Evolutionary conservation across 345 rosid genomes (phyloP).

Genomic region (Pugionium cornutum): DNA sequence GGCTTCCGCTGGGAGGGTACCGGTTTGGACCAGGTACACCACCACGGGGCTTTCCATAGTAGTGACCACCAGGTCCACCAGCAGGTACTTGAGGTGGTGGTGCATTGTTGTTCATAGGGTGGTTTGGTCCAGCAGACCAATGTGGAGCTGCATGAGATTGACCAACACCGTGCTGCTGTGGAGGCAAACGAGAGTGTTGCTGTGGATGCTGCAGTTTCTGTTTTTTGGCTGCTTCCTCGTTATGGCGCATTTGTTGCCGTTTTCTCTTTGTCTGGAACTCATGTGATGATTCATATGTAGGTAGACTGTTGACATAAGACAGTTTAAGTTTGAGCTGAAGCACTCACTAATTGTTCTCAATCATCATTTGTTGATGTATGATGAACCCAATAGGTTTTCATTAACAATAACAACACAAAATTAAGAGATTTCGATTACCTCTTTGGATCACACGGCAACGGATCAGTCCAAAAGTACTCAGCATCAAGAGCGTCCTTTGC

Average conservation of each 20-base stretch:
- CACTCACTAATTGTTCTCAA: too few species aligned
- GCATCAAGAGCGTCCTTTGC: slow-evolving; percentile 98
- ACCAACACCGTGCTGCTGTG: slow-evolving; percentile 70
- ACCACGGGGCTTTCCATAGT: slow-evolving; percentile 69
- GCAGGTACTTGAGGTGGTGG: slow-evolving; percentile 72
- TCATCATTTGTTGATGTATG: too few species aligned
- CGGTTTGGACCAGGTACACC: slow-evolving; percentile 76
- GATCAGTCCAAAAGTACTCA: slow-evolving; percentile 97
- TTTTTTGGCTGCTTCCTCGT: slow-evolving; percentile 80
- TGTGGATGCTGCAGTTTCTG: slow-evolving; percentile 82
- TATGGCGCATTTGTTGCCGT: slow-evolving; percentile 92
- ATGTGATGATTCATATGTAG: slow-evolving; percentile 91
- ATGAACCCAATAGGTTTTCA: too few species aligned
- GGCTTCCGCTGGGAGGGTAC: slow-evolving; percentile 63
- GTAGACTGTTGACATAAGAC: slow-evolving; percentile 54
- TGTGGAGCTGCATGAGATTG: slow-evolving; percentile 69
- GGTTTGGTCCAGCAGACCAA: slow-evolving; percentile 41
- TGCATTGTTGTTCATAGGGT: slow-evolving; percentile 48
- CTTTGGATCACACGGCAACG: slow-evolving; percentile 92
- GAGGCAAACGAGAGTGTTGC: slow-evolving; percentile 55
- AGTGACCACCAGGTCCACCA: slow-evolving; percentile 77
- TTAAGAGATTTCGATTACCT: slow-evolving; percentile 46
- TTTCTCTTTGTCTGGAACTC: slow-evolving; percentile 96
- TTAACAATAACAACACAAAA: not conserved
- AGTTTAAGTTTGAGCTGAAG: slow-evolving; percentile 22